Evolutionary conservation across 1,284 basidiomycete species (phyloP).

Genomic region (Phylloporus sp.): DNA sequence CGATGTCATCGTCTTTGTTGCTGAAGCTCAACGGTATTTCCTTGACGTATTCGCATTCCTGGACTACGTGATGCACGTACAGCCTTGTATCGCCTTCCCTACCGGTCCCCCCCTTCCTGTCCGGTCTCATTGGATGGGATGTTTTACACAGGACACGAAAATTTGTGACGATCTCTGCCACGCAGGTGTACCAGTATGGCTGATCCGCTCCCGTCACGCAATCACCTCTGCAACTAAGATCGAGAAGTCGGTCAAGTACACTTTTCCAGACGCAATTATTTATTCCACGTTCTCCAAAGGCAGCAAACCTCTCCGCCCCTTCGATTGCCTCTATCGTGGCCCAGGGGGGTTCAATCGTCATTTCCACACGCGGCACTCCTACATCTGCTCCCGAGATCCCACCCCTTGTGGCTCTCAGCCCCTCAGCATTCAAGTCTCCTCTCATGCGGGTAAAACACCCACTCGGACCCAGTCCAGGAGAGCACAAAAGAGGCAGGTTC

Average conservation of each 20-base stretch:
- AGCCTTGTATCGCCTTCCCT: background rate
- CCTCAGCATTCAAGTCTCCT: background rate
- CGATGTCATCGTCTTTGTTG: background rate
- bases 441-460: conserved; percentile 5
- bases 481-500: background rate
- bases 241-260: background rate
- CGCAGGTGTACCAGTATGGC: conserved; percentile 11
- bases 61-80: background rate
- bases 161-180: conserved; percentile 1
- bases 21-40: conserved; percentile 6
- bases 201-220: background rate
- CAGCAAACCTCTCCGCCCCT: background rate
- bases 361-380: background rate
- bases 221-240: conserved; percentile 2
- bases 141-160: background rate
- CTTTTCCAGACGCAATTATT: conserved; percentile 7
- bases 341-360: conserved; percentile 2
- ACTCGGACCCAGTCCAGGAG: background rate
- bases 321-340: conserved; percentile 4
- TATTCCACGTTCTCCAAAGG: conserved; percentile 1
- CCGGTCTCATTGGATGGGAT: conserved; percentile 10
- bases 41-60: conserved; percentile 8
- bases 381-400: background rate
- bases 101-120: background rate
- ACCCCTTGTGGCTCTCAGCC: background rate